Conservation (phyloP, 768 basidiomycete genomes). For the Hysterangium stoloniferum region DNA sequence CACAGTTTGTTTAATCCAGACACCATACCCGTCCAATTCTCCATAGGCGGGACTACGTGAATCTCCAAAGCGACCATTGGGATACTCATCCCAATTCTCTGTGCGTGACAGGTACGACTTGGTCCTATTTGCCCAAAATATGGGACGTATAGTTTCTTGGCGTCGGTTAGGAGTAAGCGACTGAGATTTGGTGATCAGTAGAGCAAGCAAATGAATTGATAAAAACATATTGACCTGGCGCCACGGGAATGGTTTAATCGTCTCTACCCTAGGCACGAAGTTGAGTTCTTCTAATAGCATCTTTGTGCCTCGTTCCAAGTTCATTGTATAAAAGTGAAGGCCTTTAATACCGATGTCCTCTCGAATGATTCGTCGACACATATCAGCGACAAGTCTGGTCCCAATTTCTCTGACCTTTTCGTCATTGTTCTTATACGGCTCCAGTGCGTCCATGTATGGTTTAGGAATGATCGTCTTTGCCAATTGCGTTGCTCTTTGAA, state of each 20-base stretch:
- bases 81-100: conserved; percentile 99
- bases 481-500: conserved; percentile 72
- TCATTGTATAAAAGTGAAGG: conserved; percentile 96
- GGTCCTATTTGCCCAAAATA: conserved; percentile 97
- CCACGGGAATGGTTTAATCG: conserved; percentile 95
- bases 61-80: conserved; percentile 98
- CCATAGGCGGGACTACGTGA: conserved; percentile 96
- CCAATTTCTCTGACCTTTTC: conserved; percentile 89
- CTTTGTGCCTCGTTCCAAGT: conserved; percentile 89
- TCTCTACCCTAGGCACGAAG: conserved; percentile 81
- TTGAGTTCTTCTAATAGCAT: conserved; percentile 92
- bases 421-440: conserved; percentile 86
- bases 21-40: conserved; percentile 94
- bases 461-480: conserved; percentile 77
- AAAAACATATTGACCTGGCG: conserved; percentile 58
- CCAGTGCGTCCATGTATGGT: conserved; percentile 62
- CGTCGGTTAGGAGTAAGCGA: conserved; percentile 90
- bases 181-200: conserved; percentile 30
- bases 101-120: conserved; percentile 94
- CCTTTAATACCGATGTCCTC: conserved; percentile 80
- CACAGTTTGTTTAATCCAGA: conserved; percentile 86
- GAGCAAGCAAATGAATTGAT: conserved; percentile 10
- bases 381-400: conserved; percentile 88
- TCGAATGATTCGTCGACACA: conserved; percentile 82
- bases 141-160: conserved; percentile 88